phyloP scores from a whole-genome alignment of 2,329 filamentous ascomycete species.

The Cytospora leucostoma region DNA sequence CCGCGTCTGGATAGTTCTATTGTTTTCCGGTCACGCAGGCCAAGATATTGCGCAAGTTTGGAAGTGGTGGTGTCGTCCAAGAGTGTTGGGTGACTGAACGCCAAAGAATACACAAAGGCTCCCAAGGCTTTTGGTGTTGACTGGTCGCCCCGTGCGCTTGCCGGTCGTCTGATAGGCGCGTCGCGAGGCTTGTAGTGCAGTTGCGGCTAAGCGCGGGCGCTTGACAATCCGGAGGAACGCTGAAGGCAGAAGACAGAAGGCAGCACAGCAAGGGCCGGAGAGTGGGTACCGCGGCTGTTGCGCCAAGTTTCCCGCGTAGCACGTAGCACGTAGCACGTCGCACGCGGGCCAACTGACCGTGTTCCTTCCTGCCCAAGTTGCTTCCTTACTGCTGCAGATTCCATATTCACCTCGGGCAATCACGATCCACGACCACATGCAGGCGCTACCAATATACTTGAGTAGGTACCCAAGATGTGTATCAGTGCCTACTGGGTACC shows the following conservation, averaged over 20 bases:
- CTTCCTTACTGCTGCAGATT: no score
- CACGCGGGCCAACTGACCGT: no score
- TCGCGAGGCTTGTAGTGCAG: neutral
- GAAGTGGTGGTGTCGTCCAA: neutral
- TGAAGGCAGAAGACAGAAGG: no score
- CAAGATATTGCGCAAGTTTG: neutral
- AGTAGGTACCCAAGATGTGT: no score
- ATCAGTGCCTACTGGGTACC: no score
- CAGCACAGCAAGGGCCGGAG: no score
- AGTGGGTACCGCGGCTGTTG: neutral
- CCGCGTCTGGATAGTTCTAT: neutral
- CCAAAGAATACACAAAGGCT: no score
- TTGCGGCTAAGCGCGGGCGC: slow-evolving; percentile 8
- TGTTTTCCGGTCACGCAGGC: neutral
- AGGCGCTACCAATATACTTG: no score
- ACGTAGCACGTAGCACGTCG: neutral
- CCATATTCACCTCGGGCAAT: no score
- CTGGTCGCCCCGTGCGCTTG: slow-evolving; percentile 3
- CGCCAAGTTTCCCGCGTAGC: neutral
- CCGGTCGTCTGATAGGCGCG: neutral
- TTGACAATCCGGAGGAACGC: neutral
- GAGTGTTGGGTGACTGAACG: neutral
- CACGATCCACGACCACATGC: no score
- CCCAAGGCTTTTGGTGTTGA: neutral
- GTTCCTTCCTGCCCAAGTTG: no score